phyloP scores from a whole-genome alignment of 2,329 filamentous ascomycete genomes.

The Diplodia intermedia region DNA sequence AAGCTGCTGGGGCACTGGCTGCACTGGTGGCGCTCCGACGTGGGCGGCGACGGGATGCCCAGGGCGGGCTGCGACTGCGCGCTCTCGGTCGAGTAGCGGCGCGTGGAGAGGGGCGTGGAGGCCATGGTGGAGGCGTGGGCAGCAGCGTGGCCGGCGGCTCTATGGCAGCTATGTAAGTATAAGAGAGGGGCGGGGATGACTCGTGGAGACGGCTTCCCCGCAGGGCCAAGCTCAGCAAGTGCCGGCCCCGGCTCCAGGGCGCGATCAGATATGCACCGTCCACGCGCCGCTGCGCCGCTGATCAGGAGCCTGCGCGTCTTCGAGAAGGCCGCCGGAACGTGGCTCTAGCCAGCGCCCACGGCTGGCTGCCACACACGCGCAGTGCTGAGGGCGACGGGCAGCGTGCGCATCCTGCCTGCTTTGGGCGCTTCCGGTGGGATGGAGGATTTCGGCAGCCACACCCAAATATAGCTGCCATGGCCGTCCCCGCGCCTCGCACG shows the following conservation, averaged over 20 bases:
- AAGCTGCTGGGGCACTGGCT: constrained; percentile 47
- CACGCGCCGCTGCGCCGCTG: not conserved
- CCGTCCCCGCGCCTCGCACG: not conserved
- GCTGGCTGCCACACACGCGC: too few relatives aligned
- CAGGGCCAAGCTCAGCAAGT: constrained; percentile 1
- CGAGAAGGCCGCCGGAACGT: constrained; percentile 25
- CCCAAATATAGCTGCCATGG: constrained; percentile 21
- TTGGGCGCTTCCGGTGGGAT: constrained; percentile 11
- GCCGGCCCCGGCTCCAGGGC: not conserved
- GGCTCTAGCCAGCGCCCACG: constrained; percentile 4
- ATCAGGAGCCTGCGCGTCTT: constrained; percentile 6
- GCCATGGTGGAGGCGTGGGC: constrained; percentile 17
- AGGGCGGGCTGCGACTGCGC: constrained; percentile 1
- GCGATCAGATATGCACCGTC: not conserved
- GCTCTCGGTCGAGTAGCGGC: constrained; percentile 29
- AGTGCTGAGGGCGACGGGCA: too few relatives aligned
- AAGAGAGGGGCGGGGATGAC: constrained; percentile 15
- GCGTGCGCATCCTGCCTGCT: not conserved
- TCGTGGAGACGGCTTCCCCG: constrained; percentile 10
- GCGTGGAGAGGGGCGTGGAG: not conserved
- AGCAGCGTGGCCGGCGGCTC: not conserved
- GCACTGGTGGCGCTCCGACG: constrained; percentile 28
- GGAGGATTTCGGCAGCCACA: constrained; percentile 21
- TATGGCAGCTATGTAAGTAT: constrained; percentile 5
- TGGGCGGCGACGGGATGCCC: constrained; percentile 21